Evolutionary conservation across 176 grass and related monocot genomes (phyloP), one percentile per base, ranked within the genome.

Genomic region (Puya raimondii): DNA sequence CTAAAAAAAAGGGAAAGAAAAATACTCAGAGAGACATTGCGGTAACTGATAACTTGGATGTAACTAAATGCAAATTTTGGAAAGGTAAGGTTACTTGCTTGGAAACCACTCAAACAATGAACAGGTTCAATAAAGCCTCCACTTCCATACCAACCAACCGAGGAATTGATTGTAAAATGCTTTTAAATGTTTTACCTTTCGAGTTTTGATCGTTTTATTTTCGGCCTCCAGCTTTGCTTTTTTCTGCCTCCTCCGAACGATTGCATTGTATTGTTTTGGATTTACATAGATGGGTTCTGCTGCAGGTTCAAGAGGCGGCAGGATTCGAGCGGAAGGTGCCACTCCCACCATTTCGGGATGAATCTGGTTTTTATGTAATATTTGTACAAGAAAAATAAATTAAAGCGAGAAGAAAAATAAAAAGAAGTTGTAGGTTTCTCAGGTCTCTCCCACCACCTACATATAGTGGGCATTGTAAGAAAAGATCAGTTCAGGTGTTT

Each of bases 161-260:
- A 51, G 12, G 5, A 81, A 81, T 53, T 13, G 22, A 72, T 53
- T 63, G 22, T 10, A 59, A 53, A 54, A 68, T 22, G 47, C 21
- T 3, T 63, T 33, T 67, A 47, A 14, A 10, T 14, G 9, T 66
- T 70, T 71, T 91, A 94, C 95, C 95, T 94, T 99, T 67, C 95
- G 85, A 64, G 20, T 64, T 86, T 91, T 99, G 72, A 91, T 72
- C 51, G 91, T 49, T 71, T 94, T 99, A 74, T 99, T 99, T 85
- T 99, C 85, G 49, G 90, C 95, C 80, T 99, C 95, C 80, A 94
- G 15, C 74, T 91, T 94, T 69, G 95, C 95, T 73, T 87, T 89
- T 29, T 79, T 80, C 23, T 99, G 80, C 67, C 95, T 88, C 71
- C 95, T 94, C 23, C 95, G 81, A 66, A 99, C 85, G 47, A 99